Conservation (phyloP, 192 early-diverging fungal species). For the Dispira simplex region DNA sequence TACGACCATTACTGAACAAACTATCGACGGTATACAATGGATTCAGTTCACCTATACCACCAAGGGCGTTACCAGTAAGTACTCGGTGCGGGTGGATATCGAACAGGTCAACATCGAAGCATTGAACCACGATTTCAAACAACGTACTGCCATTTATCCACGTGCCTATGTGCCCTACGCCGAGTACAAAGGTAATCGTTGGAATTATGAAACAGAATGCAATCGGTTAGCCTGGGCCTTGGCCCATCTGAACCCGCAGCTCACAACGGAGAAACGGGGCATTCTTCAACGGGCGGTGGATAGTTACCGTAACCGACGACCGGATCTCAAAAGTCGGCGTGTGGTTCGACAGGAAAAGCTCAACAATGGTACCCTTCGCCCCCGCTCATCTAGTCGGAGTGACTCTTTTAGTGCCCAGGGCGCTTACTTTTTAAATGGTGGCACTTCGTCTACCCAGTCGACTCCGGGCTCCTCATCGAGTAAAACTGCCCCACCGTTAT, state of each 20-base stretch:
- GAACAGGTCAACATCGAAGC: slow-evolving; percentile 30
- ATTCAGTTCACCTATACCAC: slow-evolving; percentile 49
- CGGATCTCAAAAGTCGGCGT: slow-evolving; percentile 54
- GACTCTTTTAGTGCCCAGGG: background rate
- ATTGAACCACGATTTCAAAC: slow-evolving; percentile 42
- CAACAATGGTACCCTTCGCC: slow-evolving; percentile 33
- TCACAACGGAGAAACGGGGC: slow-evolving; percentile 52
- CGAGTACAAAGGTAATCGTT: slow-evolving; percentile 65
- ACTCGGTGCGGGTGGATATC: slow-evolving; percentile 58
- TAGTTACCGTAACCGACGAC: slow-evolving; percentile 53
- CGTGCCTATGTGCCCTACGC: slow-evolving; percentile 46
- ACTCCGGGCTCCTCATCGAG: background rate
- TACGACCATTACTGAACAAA: background rate
- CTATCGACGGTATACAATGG: slow-evolving; percentile 41
- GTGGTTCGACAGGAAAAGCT: slow-evolving; percentile 58
- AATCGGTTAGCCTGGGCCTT: slow-evolving; percentile 79
- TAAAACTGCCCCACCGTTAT: background rate
- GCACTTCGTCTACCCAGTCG: background rate
- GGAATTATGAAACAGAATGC: slow-evolving; percentile 72
- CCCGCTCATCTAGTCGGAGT: slow-evolving; percentile 14
- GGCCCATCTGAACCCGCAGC: slow-evolving; percentile 51
- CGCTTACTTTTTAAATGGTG: background rate
- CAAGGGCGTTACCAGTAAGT: slow-evolving; percentile 42
- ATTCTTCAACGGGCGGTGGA: slow-evolving; percentile 76
- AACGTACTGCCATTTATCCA: slow-evolving; percentile 71